These are phyloP conservation scores for Anisogramma anomala DNA, from an alignment of 2,329 filamentous ascomycete genomes.

Conservation along the genomic window DNA sequence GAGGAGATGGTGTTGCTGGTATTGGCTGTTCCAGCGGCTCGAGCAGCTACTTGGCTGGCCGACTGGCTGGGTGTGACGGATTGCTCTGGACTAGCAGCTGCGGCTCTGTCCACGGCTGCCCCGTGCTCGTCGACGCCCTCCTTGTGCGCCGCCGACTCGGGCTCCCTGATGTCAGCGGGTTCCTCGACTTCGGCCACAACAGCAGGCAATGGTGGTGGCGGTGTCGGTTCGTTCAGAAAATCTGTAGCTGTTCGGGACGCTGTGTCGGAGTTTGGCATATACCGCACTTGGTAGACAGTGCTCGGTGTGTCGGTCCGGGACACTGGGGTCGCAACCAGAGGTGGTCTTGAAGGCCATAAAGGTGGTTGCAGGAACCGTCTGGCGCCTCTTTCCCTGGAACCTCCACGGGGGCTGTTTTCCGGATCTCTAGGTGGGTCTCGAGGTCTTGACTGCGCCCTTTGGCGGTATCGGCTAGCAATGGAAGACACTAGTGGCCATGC, in stretches of 20 bases:
- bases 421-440: constrained; percentile 13
- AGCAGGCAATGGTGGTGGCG: constrained; percentile 11
- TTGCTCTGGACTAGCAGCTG: constrained; percentile 11
- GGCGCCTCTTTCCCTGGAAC: constrained; percentile 17
- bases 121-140: constrained; percentile 9
- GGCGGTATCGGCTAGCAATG: constrained; percentile 28
- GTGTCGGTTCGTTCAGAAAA: constrained; percentile 14
- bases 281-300: constrained; percentile 52
- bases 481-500: constrained; percentile 31
- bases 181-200: constrained; percentile 25
- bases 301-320: constrained; percentile 53
- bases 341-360: constrained; percentile 44
- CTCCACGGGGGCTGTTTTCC: constrained; percentile 14
- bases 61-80: constrained; percentile 14
- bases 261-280: constrained; percentile 45
- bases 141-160: neutral
- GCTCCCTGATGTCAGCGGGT: constrained; percentile 23
- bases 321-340: constrained; percentile 42
- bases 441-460: constrained; percentile 18
- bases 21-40: neutral
- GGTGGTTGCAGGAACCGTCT: constrained; percentile 34
- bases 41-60: constrained; percentile 14
- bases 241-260: constrained; percentile 35
- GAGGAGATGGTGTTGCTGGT: neutral
- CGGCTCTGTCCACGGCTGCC: constrained; percentile 2